Evolutionary conservation across 164 flowering plant genomes (phyloP).

Genomic region (grape (Vitis vinifera)): ASM3070453v1 NC_081812.1:17794501-17795000

Average conservation of each 20-base stretch:
- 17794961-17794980: constrained; percentile 99
- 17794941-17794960: constrained; percentile 99
- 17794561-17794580: not conserved
- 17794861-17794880: constrained; percentile 12
- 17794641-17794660: constrained; percentile 46
- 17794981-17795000: constrained; percentile 93
- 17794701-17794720: constrained; percentile 30
- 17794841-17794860: constrained; percentile 20
- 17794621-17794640: constrained; percentile 51
- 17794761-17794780: not conserved
- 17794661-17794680: constrained; percentile 16
- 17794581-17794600: constrained; percentile 23
- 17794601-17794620: constrained; percentile 74
- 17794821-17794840: constrained; percentile 1
- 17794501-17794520: constrained; percentile 70
- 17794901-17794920: constrained; percentile 94
- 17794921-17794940: constrained; percentile 97
- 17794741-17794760: not conserved
- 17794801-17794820: not conserved
- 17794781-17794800: not conserved
- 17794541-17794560: constrained; percentile 1
- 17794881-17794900: constrained; percentile 66
- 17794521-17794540: constrained; percentile 82
- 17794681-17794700: constrained; percentile 28
- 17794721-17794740: not conserved